Percentiles rank a stretch among this genome's conserved stretches.
Conservation (phyloP, 164 flowering plant genomes). For the Tetracentron sinense region DNA sequence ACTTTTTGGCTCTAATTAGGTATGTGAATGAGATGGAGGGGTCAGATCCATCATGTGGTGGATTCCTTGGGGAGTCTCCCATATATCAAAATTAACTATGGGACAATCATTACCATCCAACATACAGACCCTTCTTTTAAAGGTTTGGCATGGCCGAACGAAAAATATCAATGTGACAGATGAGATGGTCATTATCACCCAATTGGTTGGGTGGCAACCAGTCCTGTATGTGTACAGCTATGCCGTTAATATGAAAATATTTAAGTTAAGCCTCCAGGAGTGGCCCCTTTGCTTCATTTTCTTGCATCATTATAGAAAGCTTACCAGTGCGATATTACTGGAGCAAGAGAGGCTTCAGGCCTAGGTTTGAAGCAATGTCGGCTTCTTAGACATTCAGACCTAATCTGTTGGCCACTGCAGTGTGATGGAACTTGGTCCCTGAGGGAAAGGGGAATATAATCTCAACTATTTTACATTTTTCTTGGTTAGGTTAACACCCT, state of each 20-base stretch:
- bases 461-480: conserved; percentile 32
- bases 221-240: background rate
- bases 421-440: conserved; percentile 7
- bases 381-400: background rate
- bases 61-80: background rate
- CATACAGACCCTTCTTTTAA: background rate
- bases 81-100: too few relatives aligned
- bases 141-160: background rate
- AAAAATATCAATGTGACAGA: too few relatives aligned
- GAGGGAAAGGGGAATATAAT: background rate
- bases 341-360: conserved; percentile 3
- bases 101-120: too few relatives aligned
- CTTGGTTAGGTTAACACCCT: conserved; percentile 49
- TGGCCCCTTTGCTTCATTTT: conserved; percentile 13
- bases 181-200: background rate
- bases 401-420: background rate
- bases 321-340: conserved; percentile 15
- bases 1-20: background rate
- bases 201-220: background rate
- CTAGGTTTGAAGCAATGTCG: conserved; percentile 9
- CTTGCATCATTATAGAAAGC: conserved; percentile 12
- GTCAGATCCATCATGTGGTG: background rate
- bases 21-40: background rate
- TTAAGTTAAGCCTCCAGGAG: conserved; percentile 8
- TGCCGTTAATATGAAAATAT: background rate